phyloP scores from a whole-genome alignment of 345 rosid genomes.

The Sonneratia caseolaris region DNA sequence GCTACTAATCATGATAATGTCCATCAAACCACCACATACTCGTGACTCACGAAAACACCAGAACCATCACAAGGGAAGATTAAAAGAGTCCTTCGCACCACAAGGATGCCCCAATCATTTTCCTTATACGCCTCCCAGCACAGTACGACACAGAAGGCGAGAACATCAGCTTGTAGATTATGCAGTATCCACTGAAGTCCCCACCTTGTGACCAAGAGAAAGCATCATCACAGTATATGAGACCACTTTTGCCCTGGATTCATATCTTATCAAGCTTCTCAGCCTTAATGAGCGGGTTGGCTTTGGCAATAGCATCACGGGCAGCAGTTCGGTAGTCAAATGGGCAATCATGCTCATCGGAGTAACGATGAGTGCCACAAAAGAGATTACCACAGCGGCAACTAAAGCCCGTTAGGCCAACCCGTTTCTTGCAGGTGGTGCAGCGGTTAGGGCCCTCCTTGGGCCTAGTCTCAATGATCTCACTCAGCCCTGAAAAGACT shows the following conservation, averaged over 20 bases:
- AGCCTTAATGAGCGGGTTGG: conserved; percentile 82
- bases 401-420: conserved; percentile 73
- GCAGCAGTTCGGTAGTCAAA: conserved; percentile 73
- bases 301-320: conserved; percentile 74
- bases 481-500: conserved; percentile 18
- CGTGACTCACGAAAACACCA: conserved; percentile 25
- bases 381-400: conserved; percentile 74
- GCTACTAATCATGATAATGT: conserved; percentile 22
- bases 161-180: conserved; percentile 16
- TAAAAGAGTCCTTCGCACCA: conserved; percentile 25
- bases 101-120: conserved; percentile 20
- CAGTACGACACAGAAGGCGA: conserved; percentile 27
- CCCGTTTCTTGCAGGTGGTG: conserved; percentile 64
- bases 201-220: conserved; percentile 13
- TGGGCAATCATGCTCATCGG: conserved; percentile 70
- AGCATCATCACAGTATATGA: conserved; percentile 15
- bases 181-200: conserved; percentile 20
- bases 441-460: conserved; percentile 77
- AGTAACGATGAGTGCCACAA: conserved; percentile 78
- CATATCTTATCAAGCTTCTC: conserved; percentile 89
- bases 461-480: conserved; percentile 36
- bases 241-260: conserved; percentile 9
- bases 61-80: conserved; percentile 24
- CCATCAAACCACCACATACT: conserved; percentile 35
- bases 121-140: conserved; percentile 9